Evolutionary conservation across 208 protist genomes (phyloP), one percentile per base, ranked within the genome.

Genomic region (Leishmania mexicana): DNA sequence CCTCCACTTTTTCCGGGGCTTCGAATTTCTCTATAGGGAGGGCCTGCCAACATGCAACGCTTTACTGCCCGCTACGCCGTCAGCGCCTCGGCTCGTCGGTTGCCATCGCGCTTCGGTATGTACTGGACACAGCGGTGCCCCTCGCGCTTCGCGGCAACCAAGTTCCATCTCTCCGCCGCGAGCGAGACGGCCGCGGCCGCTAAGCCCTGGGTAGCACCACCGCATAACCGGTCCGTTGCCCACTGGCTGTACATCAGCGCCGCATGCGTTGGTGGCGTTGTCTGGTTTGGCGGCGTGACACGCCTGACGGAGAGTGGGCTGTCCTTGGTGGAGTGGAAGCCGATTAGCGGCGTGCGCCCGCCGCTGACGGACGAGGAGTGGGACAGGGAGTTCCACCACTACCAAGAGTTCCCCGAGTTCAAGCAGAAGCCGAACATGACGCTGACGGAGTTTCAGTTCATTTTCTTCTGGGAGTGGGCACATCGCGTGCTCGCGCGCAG

Each of bases 381-480:
- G 98, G 96, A 98, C 68, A 90, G 75, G 13, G 97, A 99, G 88
- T 99, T 99, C 90, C 90, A 92, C 74, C 96, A 98, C 86, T 99
- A 99, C 90, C 94, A 99, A 84, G 88, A 97, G 82, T 99, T 91
- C 78, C 98, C 98, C 7, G 97, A 99, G 88, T 99, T 96, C 88
- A 90, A 98, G 84, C 94, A 98, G 91, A 96, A 98, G 79, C 87
- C 92, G 31, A 89, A 94, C 74, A 99, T 99, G 92, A 98, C 95
- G 54, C 76, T 99, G 60, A 85, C 93, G 47, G 96, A 99, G 76
- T 99, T 99, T 85, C 98, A 99, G 91, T 90, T 91, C 72, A 99
- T 99, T 70, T 99, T 98, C 85, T 99, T 96, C 80, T 98, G 93
- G 96, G 98, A 99, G 89, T 99, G 96, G 91, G 92, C 90, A 4